phyloP scores from a whole-genome alignment of 768 basidiomycete species.

The Termitomyces sp. region DNA sequence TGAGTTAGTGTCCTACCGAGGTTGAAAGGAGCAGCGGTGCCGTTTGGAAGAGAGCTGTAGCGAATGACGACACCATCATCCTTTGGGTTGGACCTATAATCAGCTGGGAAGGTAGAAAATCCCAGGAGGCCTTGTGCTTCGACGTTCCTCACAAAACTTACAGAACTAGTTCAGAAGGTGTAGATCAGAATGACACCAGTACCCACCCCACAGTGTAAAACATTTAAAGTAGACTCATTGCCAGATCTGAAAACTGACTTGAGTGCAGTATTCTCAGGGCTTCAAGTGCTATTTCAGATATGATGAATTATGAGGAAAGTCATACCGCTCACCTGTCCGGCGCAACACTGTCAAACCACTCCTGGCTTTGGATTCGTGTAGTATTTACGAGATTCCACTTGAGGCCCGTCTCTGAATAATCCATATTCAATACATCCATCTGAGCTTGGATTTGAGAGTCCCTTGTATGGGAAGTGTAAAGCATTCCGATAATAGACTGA shows the following conservation, averaged over 20 bases:
- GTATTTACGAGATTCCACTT: conserved; percentile 35
- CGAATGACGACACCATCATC: conserved; percentile 44
- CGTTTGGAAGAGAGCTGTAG: background rate
- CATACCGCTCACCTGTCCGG: conserved; percentile 22
- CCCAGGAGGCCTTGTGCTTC: conserved; percentile 35
- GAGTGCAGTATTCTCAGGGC: conserved; percentile 34
- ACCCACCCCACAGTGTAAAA: conserved; percentile 32
- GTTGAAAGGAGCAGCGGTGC: conserved; percentile 27
- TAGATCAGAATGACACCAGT: background rate
- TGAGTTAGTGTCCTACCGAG: conserved; percentile 41
- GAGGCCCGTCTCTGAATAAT: conserved; percentile 33
- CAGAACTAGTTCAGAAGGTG: background rate
- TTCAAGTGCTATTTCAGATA: background rate
- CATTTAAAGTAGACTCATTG: conserved; percentile 27
- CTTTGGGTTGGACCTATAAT: conserved; percentile 28
- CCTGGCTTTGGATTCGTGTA: conserved; percentile 34
- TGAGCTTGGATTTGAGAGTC: conserved; percentile 29
- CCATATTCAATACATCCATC: conserved; percentile 34
- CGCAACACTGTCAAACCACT: conserved; percentile 43
- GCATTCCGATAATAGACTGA: background rate
- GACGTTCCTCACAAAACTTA: conserved; percentile 5
- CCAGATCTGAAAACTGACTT: conserved; percentile 37
- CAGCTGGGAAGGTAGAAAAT: conserved; percentile 42
- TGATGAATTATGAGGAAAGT: background rate
- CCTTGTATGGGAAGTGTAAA: background rate